phyloP scores from a whole-genome alignment of 2,329 filamentous ascomycete species.

The Penicillium sp. region DNA sequence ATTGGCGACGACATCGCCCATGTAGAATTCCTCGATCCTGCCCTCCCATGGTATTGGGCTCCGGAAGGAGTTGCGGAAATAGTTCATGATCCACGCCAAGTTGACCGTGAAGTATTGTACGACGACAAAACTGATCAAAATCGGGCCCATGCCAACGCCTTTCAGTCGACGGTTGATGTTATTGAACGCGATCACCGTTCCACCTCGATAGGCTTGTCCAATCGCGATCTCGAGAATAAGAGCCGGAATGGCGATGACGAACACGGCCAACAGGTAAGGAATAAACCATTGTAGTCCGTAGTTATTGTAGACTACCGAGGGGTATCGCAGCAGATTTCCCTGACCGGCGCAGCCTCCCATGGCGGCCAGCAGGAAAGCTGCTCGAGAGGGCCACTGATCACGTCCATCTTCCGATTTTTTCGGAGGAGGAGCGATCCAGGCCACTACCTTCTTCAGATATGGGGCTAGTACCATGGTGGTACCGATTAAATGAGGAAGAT shows the following conservation, averaged over 20 bases:
- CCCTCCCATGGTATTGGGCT: constrained; percentile 57
- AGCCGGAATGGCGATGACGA: constrained; percentile 57
- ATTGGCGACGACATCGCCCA: constrained; percentile 51
- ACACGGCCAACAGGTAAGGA: constrained; percentile 57
- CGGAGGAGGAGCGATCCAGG: constrained; percentile 36
- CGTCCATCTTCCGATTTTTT: constrained; percentile 43
- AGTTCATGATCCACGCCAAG: constrained; percentile 60
- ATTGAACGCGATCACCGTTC: constrained; percentile 56
- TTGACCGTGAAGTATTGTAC: constrained; percentile 59
- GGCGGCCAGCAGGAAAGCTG: constrained; percentile 57
- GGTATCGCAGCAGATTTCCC: constrained; percentile 59
- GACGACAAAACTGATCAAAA: constrained; percentile 57
- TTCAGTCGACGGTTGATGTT: constrained; percentile 55
- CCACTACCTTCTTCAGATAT: constrained; percentile 23
- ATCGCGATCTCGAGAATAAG: constrained; percentile 57
- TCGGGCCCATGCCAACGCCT: constrained; percentile 54
- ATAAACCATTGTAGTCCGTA: constrained; percentile 62
- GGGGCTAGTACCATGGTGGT: constrained; percentile 6
- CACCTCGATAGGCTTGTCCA: constrained; percentile 56
- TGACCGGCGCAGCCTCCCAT: constrained; percentile 61
- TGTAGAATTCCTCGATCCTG: constrained; percentile 55
- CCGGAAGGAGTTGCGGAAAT: constrained; percentile 57
- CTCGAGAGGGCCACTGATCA: constrained; percentile 58
- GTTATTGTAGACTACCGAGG: constrained; percentile 61
- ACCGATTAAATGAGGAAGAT: not conserved